These are phyloP conservation scores for Dimocarpus longan DNA, from an alignment of 345 rosid species.

Conservation along the genomic window DNA sequence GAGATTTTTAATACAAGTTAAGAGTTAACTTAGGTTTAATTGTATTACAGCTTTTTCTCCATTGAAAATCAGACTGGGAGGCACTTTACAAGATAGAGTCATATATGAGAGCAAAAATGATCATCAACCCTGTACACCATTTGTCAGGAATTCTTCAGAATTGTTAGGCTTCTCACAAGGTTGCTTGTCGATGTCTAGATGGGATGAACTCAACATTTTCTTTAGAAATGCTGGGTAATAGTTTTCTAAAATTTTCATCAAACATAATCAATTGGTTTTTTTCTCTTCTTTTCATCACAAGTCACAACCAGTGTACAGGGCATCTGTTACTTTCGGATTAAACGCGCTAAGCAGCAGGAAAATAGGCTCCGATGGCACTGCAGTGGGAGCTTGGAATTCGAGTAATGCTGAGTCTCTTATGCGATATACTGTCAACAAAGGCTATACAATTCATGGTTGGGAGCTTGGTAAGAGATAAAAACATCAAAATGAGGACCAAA, in stretches of 20 bases:
- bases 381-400: slow-evolving; percentile 47
- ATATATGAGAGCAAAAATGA: slow-evolving; percentile 43
- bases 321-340: slow-evolving; percentile 44
- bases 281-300: not conserved
- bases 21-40: not conserved
- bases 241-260: not conserved
- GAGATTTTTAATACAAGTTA: not conserved
- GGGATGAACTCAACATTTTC: slow-evolving; percentile 68
- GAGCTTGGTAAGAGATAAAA: slow-evolving; percentile 46
- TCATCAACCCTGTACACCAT: slow-evolving; percentile 44
- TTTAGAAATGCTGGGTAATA: slow-evolving; percentile 55
- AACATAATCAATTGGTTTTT: too few species aligned
- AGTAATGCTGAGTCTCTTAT: slow-evolving; percentile 45
- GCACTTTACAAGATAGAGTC: slow-evolving; percentile 67
- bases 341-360: slow-evolving; percentile 47
- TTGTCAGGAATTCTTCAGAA: slow-evolving; percentile 37
- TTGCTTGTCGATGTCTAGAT: slow-evolving; percentile 62
- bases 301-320: slow-evolving; percentile 31
- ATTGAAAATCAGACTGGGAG: slow-evolving; percentile 77
- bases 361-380: slow-evolving; percentile 31
- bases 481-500: not conserved
- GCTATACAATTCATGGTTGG: slow-evolving; percentile 45
- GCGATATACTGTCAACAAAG: slow-evolving; percentile 40
- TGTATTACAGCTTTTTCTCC: slow-evolving; percentile 67
- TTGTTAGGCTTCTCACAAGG: slow-evolving; percentile 70